phyloP scores from a whole-genome alignment of 768 basidiomycete genomes.

The Tulasnella sp. region DNA sequence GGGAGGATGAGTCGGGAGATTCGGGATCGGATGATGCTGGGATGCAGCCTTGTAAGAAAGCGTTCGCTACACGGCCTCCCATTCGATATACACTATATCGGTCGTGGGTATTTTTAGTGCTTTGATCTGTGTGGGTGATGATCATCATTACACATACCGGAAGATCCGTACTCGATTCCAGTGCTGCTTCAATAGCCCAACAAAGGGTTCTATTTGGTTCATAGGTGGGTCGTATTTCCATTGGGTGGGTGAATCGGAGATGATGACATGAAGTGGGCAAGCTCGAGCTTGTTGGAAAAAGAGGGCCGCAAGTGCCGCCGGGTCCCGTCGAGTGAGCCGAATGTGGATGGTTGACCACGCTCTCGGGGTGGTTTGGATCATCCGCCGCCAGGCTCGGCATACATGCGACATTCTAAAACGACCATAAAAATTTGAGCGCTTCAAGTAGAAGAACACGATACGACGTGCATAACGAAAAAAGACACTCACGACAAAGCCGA shows the following conservation, averaged over 20 bases:
- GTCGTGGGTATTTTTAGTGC: no score
- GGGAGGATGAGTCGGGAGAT: constrained; percentile 3
- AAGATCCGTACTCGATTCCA: constrained; percentile 14
- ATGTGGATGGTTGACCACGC: constrained; percentile 17
- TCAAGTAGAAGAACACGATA: not conserved
- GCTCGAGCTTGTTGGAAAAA: constrained; percentile 10
- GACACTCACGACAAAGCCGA: constrained; percentile 15
- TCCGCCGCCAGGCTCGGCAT: constrained; percentile 11
- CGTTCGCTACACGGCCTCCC: not conserved
- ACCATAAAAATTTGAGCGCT: not conserved
- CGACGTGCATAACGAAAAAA: not conserved
- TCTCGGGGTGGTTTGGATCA: constrained; percentile 13
- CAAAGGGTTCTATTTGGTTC: not conserved
- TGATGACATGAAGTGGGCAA: constrained; percentile 13
- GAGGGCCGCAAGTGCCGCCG: not conserved
- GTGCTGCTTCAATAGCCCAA: constrained; percentile 1
- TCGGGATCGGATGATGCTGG: not conserved
- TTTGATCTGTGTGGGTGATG: no score
- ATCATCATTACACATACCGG: not conserved
- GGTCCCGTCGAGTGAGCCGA: constrained; percentile 6
- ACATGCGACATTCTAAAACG: constrained; percentile 12
- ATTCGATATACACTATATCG: constrained; percentile 10
- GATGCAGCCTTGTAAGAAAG: constrained; percentile 10
- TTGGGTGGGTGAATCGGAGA: constrained; percentile 2
- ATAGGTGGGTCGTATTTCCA: constrained; percentile 4